These are phyloP conservation scores for Rhizopogon vesiculosus DNA, from an alignment of 768 basidiomycete genomes.

Conservation along the genomic window DNA sequence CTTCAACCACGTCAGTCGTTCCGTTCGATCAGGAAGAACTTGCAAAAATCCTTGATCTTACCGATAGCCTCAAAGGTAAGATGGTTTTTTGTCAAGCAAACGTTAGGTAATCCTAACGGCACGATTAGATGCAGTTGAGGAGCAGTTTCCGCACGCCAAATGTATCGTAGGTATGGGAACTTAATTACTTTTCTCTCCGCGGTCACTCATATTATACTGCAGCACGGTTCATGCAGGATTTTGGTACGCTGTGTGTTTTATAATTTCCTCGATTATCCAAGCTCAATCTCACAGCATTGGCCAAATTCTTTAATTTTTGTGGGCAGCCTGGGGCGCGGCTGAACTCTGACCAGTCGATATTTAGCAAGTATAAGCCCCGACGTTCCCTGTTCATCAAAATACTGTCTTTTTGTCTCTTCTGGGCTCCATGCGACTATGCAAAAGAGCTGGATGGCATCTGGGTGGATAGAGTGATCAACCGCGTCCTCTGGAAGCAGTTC, in stretches of 20 bases:
- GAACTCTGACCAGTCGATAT: conserved; percentile 19
- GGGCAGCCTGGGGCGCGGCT: conserved; percentile 34
- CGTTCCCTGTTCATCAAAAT: conserved; percentile 29
- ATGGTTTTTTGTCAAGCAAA: neutral
- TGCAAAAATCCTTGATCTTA: conserved; percentile 29
- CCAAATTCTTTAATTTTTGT: conserved; percentile 29
- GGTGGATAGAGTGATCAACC: conserved; percentile 37
- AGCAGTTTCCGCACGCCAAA: neutral
- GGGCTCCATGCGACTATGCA: conserved; percentile 40
- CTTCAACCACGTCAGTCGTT: conserved; percentile 32
- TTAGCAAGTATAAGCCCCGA: neutral
- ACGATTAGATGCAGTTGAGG: neutral
- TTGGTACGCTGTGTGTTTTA: conserved; percentile 24
- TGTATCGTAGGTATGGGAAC: neutral
- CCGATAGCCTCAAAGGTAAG: conserved; percentile 28
- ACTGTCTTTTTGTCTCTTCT: conserved; percentile 37
- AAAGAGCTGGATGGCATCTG: conserved; percentile 35
- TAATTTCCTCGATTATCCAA: neutral
- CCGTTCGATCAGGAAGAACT: conserved; percentile 33
- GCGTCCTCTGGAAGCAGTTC: conserved; percentile 33
- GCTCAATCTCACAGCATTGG: conserved; percentile 11
- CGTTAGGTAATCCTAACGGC: neutral
- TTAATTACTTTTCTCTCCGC: neutral
- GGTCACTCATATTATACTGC: neutral
- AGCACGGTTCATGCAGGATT: conserved; percentile 40